phyloP scores from a whole-genome alignment of 2,329 filamentous ascomycete genomes.

The Penicillium sp. region DNA sequence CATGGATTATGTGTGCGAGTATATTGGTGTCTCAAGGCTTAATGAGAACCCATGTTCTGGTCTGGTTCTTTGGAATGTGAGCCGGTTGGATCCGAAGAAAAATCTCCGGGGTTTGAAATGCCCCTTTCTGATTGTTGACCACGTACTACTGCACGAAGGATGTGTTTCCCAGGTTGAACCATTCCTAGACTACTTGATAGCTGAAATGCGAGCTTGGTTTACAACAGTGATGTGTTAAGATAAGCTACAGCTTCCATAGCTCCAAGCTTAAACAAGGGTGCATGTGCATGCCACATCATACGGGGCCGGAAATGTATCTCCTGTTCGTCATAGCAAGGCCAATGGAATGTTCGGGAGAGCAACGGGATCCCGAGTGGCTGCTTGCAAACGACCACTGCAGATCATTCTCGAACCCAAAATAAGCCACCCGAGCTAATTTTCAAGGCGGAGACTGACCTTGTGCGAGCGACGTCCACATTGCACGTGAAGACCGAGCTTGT shows the following conservation, averaged over 20 bases:
- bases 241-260: neutral
- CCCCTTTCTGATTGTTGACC: neutral
- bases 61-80: neutral
- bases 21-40: neutral
- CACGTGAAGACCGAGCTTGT: neutral
- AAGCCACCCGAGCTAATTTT: constrained; percentile 2
- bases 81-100: neutral
- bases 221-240: neutral
- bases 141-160: neutral
- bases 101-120: neutral
- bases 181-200: neutral
- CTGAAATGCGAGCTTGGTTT: neutral
- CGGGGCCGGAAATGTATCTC: neutral
- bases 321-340: neutral
- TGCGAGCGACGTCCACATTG: neutral
- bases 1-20: neutral
- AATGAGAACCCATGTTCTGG: neutral
- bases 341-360: constrained; percentile 1
- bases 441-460: neutral
- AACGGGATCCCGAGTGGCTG: constrained; percentile 4
- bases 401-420: constrained; percentile 1
- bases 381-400: constrained; percentile 1
- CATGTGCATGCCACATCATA: neutral
- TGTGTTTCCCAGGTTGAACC: neutral
- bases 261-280: neutral